Conservation (phyloP, 192 early-diverging fungal genomes). For the Entomortierella beljakovae region DNA sequence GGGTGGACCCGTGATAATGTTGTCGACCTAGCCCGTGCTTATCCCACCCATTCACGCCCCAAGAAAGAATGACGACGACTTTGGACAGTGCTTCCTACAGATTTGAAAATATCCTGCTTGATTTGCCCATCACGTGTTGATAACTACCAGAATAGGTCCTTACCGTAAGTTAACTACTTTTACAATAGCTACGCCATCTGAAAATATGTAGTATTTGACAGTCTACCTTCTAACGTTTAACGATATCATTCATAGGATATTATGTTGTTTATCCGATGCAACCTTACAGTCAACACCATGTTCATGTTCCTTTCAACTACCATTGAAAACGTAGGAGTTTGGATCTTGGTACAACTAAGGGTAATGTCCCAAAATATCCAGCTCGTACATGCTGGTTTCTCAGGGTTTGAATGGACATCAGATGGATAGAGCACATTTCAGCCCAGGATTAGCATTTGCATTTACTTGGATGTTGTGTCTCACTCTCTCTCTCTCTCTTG, state of each 20-base stretch:
- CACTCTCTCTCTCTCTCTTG: background rate
- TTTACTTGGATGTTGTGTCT: background rate
- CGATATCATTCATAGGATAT: too few species aligned
- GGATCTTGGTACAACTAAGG: background rate
- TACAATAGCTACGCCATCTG: too few species aligned
- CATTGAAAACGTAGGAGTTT: background rate
- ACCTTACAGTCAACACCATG: background rate
- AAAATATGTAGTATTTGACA: background rate
- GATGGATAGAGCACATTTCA: background rate
- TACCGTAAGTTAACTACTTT: too few species aligned
- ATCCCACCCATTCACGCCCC: slow-evolving; percentile 36
- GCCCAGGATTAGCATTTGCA: background rate
- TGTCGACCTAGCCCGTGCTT: slow-evolving; percentile 32
- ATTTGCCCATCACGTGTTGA: too few species aligned
- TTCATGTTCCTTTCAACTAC: background rate
- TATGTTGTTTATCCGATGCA: too few species aligned
- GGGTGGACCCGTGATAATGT: slow-evolving; percentile 33
- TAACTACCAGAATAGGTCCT: too few species aligned
- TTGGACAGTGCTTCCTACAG: slow-evolving; percentile 23
- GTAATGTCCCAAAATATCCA: background rate
- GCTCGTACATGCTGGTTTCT: background rate
- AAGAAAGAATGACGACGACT: slow-evolving; percentile 33
- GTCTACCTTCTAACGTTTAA: too few species aligned
- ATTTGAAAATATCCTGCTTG: too few species aligned
- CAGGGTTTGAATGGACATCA: background rate